Evolutionary conservation across 371 early-diverging fungal species (phyloP), one percentile per base, ranked within the genome.

Genomic region (Parasitella parasitica): DNA sequence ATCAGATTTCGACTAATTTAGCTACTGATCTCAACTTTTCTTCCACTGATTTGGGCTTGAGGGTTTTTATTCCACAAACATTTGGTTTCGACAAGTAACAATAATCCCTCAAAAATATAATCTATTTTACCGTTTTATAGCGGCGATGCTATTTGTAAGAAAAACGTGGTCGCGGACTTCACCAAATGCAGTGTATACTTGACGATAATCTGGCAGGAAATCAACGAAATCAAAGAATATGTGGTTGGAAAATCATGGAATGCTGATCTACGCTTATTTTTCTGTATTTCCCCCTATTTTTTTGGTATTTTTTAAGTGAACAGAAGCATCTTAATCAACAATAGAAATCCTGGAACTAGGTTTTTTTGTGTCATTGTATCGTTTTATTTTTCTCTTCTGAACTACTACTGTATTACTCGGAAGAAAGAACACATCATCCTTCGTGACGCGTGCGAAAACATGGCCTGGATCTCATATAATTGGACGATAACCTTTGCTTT

Each of bases 101-200:
- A 51, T 50, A 59, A 59, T 59, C 51, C 59, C 59, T 58, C 59
- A 58, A 35, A 32, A 11, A 13, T 9, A 35, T 27, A 35, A 32
- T 50, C 34, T 38, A 38, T 59, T 38, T 59, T 51, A 37, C 50
- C 51, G 51, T 51, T 57, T 63, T 63, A 24, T 38, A 52, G 49
- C 63, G 63, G 51, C 57, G 63, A 39, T 18, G 16, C 12, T 57
- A 57, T 24, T 28, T 24, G 49, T 12, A 38, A 38, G 30, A 51
- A 63, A 57, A 63, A 63, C 63, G 63, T 63, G 63, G 63, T 63
- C 57, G 57, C 57, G 63, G 57, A 63, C 63, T 63, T 63, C 51
- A 24, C 63, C 56, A 50, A 56, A 39, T 35, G 28, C 24, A 36
- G 28, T 28, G 28, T 20, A 49, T 28, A 7, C 26, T 27, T 49